Evolutionary conservation across 164 flowering plant species (phyloP).

Genomic region (Chimonanthus salicifolius): DNA sequence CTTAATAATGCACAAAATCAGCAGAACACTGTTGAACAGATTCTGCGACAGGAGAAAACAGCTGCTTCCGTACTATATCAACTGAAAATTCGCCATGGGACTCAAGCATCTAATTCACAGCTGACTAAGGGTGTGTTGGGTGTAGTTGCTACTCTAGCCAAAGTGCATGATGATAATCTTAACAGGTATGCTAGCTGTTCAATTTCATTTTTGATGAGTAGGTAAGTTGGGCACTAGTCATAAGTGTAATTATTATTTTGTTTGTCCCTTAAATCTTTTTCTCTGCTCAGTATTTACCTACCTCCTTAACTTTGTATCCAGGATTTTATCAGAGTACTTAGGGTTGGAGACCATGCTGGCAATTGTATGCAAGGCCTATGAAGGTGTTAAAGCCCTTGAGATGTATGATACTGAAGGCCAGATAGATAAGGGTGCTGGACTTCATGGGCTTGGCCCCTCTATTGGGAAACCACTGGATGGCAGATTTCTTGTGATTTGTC

Average conservation of each 20-base stretch:
- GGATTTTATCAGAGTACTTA: conserved; percentile 66
- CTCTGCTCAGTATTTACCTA: neutral
- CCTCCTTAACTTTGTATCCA: conserved; percentile 18
- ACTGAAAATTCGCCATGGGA: conserved; percentile 36
- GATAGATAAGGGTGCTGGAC: conserved; percentile 9
- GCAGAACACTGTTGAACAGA: conserved; percentile 46
- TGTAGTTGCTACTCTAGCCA: conserved; percentile 69
- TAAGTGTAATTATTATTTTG: neutral
- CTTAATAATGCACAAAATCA: conserved; percentile 28
- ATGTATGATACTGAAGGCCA: conserved; percentile 9
- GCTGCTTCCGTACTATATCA: conserved; percentile 64
- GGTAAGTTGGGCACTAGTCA: neutral
- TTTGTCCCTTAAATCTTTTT: neutral
- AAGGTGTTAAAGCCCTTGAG: conserved; percentile 16
- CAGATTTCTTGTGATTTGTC: conserved; percentile 64
- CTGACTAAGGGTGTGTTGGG: conserved; percentile 65
- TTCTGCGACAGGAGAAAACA: conserved; percentile 52
- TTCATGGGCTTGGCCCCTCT: conserved; percentile 37
- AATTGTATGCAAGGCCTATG: conserved; percentile 16
- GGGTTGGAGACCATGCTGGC: conserved; percentile 17
- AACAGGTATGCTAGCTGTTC: conserved; percentile 46
- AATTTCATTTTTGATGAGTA: neutral
- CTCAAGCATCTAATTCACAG: conserved; percentile 30
- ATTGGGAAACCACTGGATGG: conserved; percentile 53
- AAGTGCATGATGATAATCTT: conserved; percentile 72